phyloP scores from a whole-genome alignment of 2,329 filamentous ascomycete genomes.

The Aspergillus tubingensis region DNA sequence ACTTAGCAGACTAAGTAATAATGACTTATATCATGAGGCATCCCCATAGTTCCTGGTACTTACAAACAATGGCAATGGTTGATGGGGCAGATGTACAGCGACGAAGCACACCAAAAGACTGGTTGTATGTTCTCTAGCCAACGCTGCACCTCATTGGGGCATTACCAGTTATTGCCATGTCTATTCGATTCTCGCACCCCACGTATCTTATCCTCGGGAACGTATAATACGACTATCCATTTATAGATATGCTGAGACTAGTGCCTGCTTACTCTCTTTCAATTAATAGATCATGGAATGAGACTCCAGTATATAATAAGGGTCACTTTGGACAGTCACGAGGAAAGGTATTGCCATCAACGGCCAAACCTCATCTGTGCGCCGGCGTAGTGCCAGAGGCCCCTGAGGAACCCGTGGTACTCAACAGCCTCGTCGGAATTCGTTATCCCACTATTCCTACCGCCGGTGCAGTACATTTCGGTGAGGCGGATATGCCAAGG shows the following conservation, averaged over 20 bases:
- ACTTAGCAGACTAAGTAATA: neutral
- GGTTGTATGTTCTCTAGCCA: neutral
- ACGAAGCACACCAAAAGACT: neutral
- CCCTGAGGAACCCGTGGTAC: conserved; percentile 89
- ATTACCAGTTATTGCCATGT: neutral
- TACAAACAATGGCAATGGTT: neutral
- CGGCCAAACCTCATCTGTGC: conserved; percentile 85
- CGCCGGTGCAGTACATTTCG: conserved; percentile 75
- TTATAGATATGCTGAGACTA: neutral
- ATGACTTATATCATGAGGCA: neutral
- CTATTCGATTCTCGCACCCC: neutral
- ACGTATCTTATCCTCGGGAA: neutral
- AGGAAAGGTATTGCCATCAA: conserved; percentile 34
- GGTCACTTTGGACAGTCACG: neutral
- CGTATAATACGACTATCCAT: neutral
- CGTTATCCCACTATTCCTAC: conserved; percentile 39
- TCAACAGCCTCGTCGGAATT: conserved; percentile 62
- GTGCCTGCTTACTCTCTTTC: neutral
- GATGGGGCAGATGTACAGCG: neutral
- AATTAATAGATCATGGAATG: too few relatives aligned
- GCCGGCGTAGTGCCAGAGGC: conserved; percentile 77
- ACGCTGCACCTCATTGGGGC: too few relatives aligned
- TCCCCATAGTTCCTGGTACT: neutral
- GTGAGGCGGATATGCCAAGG: conserved; percentile 95
- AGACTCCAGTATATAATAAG: too few relatives aligned